These are phyloP conservation scores for Phytophthora europaea DNA, from an alignment of 352 stramenopile genomes.

Conservation along the genomic window DNA sequence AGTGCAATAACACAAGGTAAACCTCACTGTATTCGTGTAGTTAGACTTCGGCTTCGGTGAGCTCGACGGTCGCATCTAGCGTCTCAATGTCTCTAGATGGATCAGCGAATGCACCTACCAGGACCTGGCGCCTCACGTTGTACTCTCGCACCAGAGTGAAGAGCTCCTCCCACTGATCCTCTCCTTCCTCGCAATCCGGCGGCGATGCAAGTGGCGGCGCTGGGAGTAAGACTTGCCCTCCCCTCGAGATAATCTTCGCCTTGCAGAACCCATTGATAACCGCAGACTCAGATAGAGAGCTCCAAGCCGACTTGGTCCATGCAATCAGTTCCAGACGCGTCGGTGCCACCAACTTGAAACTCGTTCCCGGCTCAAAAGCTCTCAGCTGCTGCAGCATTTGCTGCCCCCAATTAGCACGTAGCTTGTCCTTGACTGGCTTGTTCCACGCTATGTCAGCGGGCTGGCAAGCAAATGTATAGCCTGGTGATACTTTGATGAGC, in stretches of 20 bases:
- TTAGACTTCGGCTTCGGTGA: too few species aligned
- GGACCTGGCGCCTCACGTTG: too few species aligned
- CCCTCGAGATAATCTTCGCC: background rate
- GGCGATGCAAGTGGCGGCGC: too few species aligned
- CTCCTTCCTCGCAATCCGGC: too few species aligned
- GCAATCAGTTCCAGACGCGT: background rate
- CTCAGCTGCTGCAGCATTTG: background rate
- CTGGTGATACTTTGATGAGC: background rate
- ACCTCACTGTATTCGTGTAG: too few species aligned
- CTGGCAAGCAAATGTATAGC: constrained; percentile 13
- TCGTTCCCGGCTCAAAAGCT: background rate
- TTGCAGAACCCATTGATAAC: constrained; percentile 1
- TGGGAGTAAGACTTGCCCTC: too few species aligned
- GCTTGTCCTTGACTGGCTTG: constrained; percentile 12
- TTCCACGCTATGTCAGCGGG: constrained; percentile 2
- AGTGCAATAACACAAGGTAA: too few species aligned
- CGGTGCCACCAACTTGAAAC: constrained; percentile 11
- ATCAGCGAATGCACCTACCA: too few species aligned
- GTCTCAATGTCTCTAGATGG: too few species aligned
- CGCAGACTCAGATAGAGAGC: background rate
- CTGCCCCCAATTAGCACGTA: constrained; percentile 1
- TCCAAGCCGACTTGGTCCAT: constrained; percentile 9
- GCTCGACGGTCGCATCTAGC: too few species aligned
- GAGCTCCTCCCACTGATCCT: too few species aligned
- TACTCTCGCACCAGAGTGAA: too few species aligned